Percentiles rank a stretch among this genome's conserved stretches.
phyloP scores from a whole-genome alignment of 176 grass and related monocot species.

The Hordeum marinum region DNA sequence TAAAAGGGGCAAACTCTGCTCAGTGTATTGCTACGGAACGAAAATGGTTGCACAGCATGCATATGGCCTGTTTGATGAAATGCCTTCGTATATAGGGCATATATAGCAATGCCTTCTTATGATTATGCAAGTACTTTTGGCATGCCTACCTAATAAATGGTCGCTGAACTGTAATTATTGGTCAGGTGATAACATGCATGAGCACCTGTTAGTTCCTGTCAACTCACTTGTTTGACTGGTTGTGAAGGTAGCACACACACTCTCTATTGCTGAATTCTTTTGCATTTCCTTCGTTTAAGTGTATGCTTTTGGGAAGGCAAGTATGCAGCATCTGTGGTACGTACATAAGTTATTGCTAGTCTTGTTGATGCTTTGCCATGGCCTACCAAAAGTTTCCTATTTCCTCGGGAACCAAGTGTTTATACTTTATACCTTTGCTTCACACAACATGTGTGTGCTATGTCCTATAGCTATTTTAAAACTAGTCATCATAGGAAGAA shows the following conservation, averaged over 20 bases:
- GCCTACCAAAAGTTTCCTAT: background rate
- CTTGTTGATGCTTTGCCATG: background rate
- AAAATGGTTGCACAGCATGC: background rate
- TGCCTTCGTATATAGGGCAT: background rate
- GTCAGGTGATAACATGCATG: conserved; percentile 15
- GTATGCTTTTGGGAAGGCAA: background rate
- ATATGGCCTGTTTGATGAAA: conserved; percentile 7
- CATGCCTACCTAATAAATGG: background rate
- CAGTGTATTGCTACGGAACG: background rate
- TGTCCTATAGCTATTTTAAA: background rate
- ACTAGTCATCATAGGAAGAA: background rate
- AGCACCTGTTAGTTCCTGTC: conserved; percentile 4
- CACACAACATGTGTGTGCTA: background rate
- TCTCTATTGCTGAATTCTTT: background rate
- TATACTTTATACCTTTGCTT: background rate
- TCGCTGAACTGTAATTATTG: background rate
- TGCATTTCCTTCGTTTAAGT: background rate
- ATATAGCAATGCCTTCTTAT: background rate
- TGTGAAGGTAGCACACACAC: background rate
- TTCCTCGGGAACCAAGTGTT: background rate
- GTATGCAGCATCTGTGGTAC: background rate
- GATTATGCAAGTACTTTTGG: background rate
- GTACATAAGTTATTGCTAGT: background rate
- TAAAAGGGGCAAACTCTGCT: background rate
- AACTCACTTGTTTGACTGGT: background rate